Percentiles rank a stretch among this genome's conserved stretches.
phyloP scores from a whole-genome alignment of 306 rosid species.

The Rosa persica region DNA sequence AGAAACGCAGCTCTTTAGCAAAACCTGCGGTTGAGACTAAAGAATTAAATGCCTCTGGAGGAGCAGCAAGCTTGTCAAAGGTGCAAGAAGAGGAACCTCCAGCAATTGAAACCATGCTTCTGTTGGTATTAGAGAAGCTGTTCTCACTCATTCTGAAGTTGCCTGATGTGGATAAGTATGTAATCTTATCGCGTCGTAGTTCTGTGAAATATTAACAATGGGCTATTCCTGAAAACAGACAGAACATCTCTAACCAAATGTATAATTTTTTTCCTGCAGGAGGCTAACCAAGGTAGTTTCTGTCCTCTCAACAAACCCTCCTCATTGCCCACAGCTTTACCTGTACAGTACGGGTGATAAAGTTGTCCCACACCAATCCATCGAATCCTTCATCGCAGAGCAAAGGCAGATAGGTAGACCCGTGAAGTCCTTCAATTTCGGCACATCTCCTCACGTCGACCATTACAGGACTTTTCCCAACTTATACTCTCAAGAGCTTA shows the following conservation, averaged over 20 bases:
- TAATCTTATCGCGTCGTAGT: not conserved
- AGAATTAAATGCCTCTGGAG: constrained; percentile 29
- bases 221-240: not conserved
- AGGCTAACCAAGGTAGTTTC: constrained; percentile 57
- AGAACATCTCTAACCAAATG: not conserved
- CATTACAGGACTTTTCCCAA: constrained; percentile 74
- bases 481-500: constrained; percentile 53
- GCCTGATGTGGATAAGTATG: constrained; percentile 67
- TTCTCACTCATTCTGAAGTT: constrained; percentile 57
- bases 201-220: not conserved
- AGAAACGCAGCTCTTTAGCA: constrained; percentile 56
- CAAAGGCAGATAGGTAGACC: constrained; percentile 59
- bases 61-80: constrained; percentile 34
- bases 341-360: constrained; percentile 82
- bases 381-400: constrained; percentile 67
- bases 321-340: constrained; percentile 81
- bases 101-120: constrained; percentile 44
- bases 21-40: constrained; percentile 24
- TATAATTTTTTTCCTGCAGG: constrained; percentile 46
- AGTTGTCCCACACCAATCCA: constrained; percentile 64
- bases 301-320: constrained; percentile 47
- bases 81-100: constrained; percentile 46
- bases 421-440: constrained; percentile 62
- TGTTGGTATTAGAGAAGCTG: constrained; percentile 55
- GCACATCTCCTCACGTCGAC: constrained; percentile 84